Evolutionary conservation across 129 eudicot species (phyloP), one percentile per base, ranked within the genome.

Genomic region (Apium graveolens): DNA sequence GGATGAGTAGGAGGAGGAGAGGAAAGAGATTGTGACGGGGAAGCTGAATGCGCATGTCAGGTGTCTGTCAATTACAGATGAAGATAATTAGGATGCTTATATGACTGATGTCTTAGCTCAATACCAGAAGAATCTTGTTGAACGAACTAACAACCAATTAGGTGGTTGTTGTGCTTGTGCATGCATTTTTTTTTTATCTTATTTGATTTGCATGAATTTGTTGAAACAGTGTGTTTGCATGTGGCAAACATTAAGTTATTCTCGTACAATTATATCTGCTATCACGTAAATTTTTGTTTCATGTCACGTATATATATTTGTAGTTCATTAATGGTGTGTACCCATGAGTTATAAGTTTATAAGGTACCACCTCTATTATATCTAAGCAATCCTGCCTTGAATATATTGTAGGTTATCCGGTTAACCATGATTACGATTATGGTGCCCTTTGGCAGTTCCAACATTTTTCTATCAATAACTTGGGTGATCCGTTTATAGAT

Each of bases 401-500:
- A 5, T 12, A 35, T 26, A 42, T 42, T 75, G 20, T 83, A 95
- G 98, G 98, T 5, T 95, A 95, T 85, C 98, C 98, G 18, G 90
- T 90, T 79, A 95, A 95, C 81, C 84, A 91, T 80, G 98, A 95
- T 83, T 95, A 91, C 76, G 98, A 95, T 78, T 95, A 91, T 85
- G 98, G 98, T 72, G 97, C 98, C 55, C 86, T 94, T 39, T 82
- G 85, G 35, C 97, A 94, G 73, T 85, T 94, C 84, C 98, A 91
- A 76, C 98, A 94, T 87, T 94, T 85, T 94, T 69, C 98, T 48
- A 94, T 94, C 5, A 94, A 94, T 84, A 94, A 94, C 78, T 91
- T 94, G 3, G 98, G 98, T 35, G 98, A 94, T 85, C 97, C 98
- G 24, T 94, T 94, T 76, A 94, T 94, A 24, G 98, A 94, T 83